Evolutionary conservation across 768 basidiomycete species (phyloP).

Genomic region (Ephemerocybe angulata): DNA sequence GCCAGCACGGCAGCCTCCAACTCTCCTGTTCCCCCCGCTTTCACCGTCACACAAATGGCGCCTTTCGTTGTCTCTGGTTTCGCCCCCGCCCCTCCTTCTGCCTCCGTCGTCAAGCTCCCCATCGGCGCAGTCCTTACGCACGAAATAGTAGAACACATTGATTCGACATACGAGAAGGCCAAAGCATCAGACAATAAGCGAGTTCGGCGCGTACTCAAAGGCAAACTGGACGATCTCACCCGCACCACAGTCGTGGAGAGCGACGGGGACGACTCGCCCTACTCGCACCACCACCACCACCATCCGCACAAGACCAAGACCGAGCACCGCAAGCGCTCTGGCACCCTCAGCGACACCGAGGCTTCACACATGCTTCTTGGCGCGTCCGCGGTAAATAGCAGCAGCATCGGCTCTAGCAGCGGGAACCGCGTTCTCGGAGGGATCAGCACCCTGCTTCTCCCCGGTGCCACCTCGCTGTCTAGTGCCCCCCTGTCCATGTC

Average conservation of each 20-base stretch:
- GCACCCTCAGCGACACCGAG: constrained; percentile 22
- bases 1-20: constrained; percentile 17
- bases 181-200: constrained; percentile 30
- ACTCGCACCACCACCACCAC: too few species aligned
- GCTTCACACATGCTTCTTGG: constrained; percentile 2
- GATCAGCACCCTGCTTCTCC: background rate
- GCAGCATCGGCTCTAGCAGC: background rate
- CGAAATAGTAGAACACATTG: constrained; percentile 45
- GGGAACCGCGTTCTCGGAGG: constrained; percentile 27
- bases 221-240: constrained; percentile 53
- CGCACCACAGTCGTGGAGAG: constrained; percentile 21
- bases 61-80: background rate
- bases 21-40: constrained; percentile 15
- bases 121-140: constrained; percentile 25
- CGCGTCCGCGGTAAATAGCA: background rate
- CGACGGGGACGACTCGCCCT: constrained; percentile 28
- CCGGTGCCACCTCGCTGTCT: background rate
- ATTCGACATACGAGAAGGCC: constrained; percentile 41
- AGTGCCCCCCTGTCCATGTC: background rate
- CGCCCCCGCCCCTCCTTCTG: constrained; percentile 12
- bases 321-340: background rate
- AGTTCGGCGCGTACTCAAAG: constrained; percentile 59
- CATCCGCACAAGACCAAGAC: too few species aligned
- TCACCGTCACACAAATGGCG: background rate
- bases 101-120: constrained; percentile 16